Evolutionary conservation across 164 flowering plant species (phyloP), one percentile per base, ranked within the genome.

Genomic region (Malania oleifera): DNA sequence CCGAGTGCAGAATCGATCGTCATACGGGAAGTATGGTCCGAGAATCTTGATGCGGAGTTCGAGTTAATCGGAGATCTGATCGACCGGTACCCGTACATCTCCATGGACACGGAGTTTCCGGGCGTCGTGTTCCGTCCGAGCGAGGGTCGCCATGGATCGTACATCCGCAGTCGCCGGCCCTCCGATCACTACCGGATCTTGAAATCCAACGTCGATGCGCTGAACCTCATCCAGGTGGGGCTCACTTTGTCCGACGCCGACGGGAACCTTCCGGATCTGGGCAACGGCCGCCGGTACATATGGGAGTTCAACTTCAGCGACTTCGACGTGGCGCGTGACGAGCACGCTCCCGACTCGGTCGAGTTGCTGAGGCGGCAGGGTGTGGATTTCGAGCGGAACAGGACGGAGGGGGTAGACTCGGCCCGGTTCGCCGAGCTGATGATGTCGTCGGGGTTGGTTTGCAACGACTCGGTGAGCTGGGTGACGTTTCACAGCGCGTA

Each of bases 101-200:
- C 89, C 24, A 83, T 83, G 85, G 89, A 83, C 73, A 83, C 89
- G 2, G 89, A 83, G 64, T 83, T 83, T 27, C 89, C 89, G 35
- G 89, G 89, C 22, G 53, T 79, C 8, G 60, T 83, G n/a, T 72
- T 50, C 71, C 75, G 70, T 0, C 59, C 72, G 31, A 22, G 49
- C 52, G 5, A 39, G 25, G 50, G 17, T 13, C 29, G 67, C 22
- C 22, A 45, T 40, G 17, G 50, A 46, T 46, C 63, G 31, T 8
- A 37, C 47, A 12, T 18, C 45, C 66, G 54, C 18, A 59, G 31
- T 0, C 65, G 46, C 25, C 44, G 23, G 13, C 71, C 82, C 25
- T 54, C 66, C 19, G 82, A 76, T 34, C 77, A 73, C 64, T 83
- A 83, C 72, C 23, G 40, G 28, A 1, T 72, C 28, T 37, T 83